A percentile compares a stretch with the other conserved stretches of the same genome.
Evolutionary conservation across 2,329 filamentous ascomycete genomes (phyloP).

Genomic region (Erysiphe pulchra): DNA sequence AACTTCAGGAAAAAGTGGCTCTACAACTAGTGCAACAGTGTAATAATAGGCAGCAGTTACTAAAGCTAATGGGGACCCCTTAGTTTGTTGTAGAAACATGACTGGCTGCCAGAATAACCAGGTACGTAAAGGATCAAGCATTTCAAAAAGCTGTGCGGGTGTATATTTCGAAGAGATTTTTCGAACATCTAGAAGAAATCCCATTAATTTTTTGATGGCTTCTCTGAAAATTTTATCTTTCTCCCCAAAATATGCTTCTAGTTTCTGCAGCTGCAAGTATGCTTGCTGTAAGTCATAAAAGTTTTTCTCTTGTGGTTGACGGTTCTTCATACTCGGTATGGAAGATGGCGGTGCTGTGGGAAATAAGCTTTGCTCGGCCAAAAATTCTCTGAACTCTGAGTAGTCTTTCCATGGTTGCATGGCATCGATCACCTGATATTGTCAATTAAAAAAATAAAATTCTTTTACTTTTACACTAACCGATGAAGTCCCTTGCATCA

Average conservation of each 20-base stretch:
- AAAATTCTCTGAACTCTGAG: conserved; percentile 63
- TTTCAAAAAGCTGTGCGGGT: conserved; percentile 68
- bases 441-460: background rate
- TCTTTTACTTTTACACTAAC: conserved; percentile 24
- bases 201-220: conserved; percentile 40
- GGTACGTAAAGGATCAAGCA: conserved; percentile 63
- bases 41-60: conserved; percentile 81
- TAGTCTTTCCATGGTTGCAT: conserved; percentile 86
- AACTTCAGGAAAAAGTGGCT: conserved; percentile 77
- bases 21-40: conserved; percentile 62
- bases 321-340: conserved; percentile 29
- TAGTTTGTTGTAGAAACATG: conserved; percentile 51
- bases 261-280: conserved; percentile 38
- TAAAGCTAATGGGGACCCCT: conserved; percentile 50
- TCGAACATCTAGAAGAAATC: conserved; percentile 46
- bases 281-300: conserved; percentile 40
- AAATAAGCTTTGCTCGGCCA: conserved; percentile 53
- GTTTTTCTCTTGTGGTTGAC: conserved; percentile 42
- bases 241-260: conserved; percentile 42
- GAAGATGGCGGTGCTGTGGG: conserved; percentile 39
- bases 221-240: conserved; percentile 40
- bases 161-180: conserved; percentile 43
- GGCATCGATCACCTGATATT: conserved; percentile 48
- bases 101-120: conserved; percentile 96
- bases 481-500: conserved; percentile 76